Conservation (phyloP, 2,329 filamentous ascomycete species). For the Sclerotinia spermophila region DNA sequence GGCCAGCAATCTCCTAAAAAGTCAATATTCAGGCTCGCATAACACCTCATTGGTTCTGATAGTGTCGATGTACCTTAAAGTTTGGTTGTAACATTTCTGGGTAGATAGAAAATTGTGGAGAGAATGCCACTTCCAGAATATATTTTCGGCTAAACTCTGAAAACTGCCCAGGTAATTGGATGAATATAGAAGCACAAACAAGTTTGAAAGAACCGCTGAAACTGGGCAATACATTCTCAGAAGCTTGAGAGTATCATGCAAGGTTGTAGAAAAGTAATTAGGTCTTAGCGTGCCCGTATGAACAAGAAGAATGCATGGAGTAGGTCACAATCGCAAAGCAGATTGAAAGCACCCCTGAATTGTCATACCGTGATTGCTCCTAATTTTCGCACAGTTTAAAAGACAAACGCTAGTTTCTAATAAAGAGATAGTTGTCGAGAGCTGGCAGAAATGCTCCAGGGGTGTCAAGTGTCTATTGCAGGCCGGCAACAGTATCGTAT, state of each 20-base stretch:
- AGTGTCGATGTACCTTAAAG: no score
- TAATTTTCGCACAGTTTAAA: no score
- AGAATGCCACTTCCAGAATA: not conserved
- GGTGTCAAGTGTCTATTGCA: no score
- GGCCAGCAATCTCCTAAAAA: not conserved
- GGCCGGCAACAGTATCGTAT: not conserved
- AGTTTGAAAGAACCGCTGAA: no score
- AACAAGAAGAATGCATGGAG: no score
- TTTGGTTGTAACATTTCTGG: no score
- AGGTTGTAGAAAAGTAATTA: not conserved
- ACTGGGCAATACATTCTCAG: no score
- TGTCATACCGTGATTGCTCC: not conserved
- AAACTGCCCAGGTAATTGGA: not conserved
- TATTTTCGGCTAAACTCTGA: not conserved
- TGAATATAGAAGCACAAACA: not conserved
- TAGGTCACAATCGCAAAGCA: not conserved
- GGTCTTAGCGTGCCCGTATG: not conserved
- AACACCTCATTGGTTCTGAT: rapidly evolving
- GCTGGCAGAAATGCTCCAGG: not conserved
- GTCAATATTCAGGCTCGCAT: no score
- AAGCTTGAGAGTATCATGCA: not conserved
- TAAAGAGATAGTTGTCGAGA: not conserved
- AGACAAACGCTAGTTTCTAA: not conserved
- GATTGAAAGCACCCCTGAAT: not conserved
- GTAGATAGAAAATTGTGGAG: no score